Evolutionary conservation across 129 eudicot genomes (phyloP).

Genomic region (Silybum marianum): DNA sequence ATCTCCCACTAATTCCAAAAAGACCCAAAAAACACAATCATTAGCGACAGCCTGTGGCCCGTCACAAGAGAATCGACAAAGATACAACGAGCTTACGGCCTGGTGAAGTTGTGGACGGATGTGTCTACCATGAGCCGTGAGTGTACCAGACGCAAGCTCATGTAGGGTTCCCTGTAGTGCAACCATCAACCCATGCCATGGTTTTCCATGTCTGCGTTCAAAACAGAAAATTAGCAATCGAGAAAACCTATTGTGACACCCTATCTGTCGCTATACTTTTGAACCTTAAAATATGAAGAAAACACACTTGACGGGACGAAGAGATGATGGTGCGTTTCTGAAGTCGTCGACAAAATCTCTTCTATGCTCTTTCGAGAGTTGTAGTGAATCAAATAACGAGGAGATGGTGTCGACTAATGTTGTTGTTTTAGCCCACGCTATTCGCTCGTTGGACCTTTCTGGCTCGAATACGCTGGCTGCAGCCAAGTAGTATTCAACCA

Average conservation of each 20-base stretch:
- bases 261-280: background rate
- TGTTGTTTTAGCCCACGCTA: slow-evolving; percentile 61
- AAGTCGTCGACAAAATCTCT: slow-evolving; percentile 42
- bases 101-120: slow-evolving; percentile 37
- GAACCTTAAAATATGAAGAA: background rate
- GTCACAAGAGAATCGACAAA: background rate
- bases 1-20: slow-evolving; percentile 40
- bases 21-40: background rate
- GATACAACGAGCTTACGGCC: slow-evolving; percentile 41
- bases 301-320: background rate
- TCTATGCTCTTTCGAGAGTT: slow-evolving; percentile 28
- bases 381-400: slow-evolving; percentile 5
- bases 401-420: slow-evolving; percentile 36
- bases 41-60: background rate
- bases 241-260: background rate
- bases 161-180: slow-evolving; percentile 45
- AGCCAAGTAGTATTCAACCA: slow-evolving; percentile 45
- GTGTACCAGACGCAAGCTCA: slow-evolving; percentile 42
- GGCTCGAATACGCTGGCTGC: slow-evolving; percentile 57
- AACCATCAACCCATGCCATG: slow-evolving; percentile 29
- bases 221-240: background rate
- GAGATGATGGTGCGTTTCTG: background rate
- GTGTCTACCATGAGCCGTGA: slow-evolving; percentile 48
- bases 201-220: slow-evolving; percentile 25
- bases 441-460: slow-evolving; percentile 42